Evolutionary conservation across 202 grass and related monocot genomes (phyloP).

Genomic region (Musa balbisiana): DNA sequence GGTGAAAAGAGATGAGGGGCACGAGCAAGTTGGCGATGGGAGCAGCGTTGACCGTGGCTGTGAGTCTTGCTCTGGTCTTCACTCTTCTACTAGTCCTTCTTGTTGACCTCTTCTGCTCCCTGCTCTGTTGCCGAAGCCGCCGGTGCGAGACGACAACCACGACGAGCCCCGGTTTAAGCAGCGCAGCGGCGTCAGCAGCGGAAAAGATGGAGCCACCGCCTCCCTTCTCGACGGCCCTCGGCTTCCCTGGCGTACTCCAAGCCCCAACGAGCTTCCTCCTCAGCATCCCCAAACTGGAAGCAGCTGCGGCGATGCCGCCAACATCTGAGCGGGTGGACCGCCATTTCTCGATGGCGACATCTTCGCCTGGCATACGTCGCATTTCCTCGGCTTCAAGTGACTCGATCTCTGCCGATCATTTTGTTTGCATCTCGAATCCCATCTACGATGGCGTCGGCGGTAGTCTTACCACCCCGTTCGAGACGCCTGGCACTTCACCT

Average conservation of each 20-base stretch:
- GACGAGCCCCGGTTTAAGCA: conserved; percentile 15
- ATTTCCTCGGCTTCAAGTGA: conserved; percentile 27
- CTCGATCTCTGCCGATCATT: conserved; percentile 31
- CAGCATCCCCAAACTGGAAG: conserved; percentile 63
- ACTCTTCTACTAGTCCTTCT: conserved; percentile 61
- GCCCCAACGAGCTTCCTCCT: conserved; percentile 54
- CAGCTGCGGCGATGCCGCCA: conserved; percentile 19
- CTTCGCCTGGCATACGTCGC: conserved; percentile 15
- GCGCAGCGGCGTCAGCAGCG: not conserved
- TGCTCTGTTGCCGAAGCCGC: conserved; percentile 21
- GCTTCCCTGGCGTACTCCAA: conserved; percentile 49
- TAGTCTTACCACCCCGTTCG: conserved; percentile 37
- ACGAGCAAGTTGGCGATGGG: conserved; percentile 55
- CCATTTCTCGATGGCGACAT: not conserved
- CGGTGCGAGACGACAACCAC: conserved; percentile 2
- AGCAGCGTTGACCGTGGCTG: conserved; percentile 43
- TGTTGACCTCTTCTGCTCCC: conserved; percentile 62
- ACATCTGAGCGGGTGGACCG: not conserved
- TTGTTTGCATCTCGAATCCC: conserved; percentile 76
- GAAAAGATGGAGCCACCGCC: not conserved
- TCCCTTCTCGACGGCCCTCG: conserved; percentile 20
- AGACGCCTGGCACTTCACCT: conserved; percentile 52
- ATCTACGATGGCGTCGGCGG: conserved; percentile 36
- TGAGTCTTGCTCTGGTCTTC: conserved; percentile 60
- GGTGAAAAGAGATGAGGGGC: conserved; percentile 26